A percentile compares a stretch with the other conserved stretches of the same genome.
phyloP scores from a whole-genome alignment of 768 basidiomycete species.

The Rhodotorula taiwanensis region DNA sequence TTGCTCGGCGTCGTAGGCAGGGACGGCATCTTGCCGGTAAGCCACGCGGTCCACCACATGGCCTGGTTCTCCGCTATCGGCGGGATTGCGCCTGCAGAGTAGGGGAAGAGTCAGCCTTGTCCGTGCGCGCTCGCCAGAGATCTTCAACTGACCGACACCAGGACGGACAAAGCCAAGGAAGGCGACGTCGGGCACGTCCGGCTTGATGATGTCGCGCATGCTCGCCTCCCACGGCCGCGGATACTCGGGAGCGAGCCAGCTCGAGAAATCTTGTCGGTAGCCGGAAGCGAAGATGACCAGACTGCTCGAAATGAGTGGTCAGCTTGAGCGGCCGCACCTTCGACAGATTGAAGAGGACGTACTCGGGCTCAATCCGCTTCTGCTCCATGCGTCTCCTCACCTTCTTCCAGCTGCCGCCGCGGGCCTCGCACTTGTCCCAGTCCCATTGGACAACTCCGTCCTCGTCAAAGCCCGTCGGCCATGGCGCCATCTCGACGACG shows the following conservation, averaged over 20 bases:
- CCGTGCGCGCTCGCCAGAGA: not conserved
- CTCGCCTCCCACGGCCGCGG: constrained; percentile 49
- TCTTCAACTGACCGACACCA: constrained; percentile 43
- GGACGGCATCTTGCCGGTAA: constrained; percentile 48
- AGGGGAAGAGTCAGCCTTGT: constrained; percentile 51
- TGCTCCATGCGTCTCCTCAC: constrained; percentile 45
- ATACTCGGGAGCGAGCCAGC: constrained; percentile 49
- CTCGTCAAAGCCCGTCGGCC: constrained; percentile 50
- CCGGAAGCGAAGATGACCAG: constrained; percentile 28
- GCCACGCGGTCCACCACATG: constrained; percentile 55
- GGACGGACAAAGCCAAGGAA: constrained; percentile 47
- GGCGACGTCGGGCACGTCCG: constrained; percentile 33
- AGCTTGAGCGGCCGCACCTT: not conserved
- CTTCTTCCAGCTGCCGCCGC: constrained; percentile 47
- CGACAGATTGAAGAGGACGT: not conserved
- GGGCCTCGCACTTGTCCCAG: constrained; percentile 44
- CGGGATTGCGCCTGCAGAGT: constrained; percentile 31
- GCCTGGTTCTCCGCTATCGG: constrained; percentile 57
- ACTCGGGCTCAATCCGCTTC: constrained; percentile 50
- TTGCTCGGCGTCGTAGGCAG: constrained; percentile 50
- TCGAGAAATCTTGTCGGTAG: constrained; percentile 47
- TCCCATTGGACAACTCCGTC: constrained; percentile 51
- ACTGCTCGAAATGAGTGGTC: not conserved
- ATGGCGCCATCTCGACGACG: constrained; percentile 54
- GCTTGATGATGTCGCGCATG: constrained; percentile 47